Evolutionary conservation across 139 green algal genomes (phyloP), one percentile per base, ranked within the genome.

Genomic region (Chlamydomonas asymmetrica): DNA sequence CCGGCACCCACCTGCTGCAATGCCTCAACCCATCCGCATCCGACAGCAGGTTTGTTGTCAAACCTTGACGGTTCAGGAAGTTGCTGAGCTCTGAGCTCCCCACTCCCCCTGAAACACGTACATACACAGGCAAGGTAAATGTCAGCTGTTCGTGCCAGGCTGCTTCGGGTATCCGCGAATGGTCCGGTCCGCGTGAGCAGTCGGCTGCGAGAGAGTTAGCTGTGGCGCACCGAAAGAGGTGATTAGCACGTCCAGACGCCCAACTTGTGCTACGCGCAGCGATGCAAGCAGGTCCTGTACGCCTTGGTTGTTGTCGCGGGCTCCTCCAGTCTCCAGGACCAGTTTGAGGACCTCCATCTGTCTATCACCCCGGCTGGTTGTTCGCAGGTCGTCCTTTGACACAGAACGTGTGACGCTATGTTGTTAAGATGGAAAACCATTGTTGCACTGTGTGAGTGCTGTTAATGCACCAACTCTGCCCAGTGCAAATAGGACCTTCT

Each of bases 21-120:
- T 89, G 84, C 9, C 81, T 45, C 3, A 87, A 40, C 41, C 62
- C 75, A 59, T 90, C 85, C 8, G 78, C 35, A 40, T 90, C 85
- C 8, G 67, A 75, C 1, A 86, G 79, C 29, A 90, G 79, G 76
- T 90, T 90, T 52, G 78, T 86, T 9, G 74, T 71, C 9, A 84
- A 50, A 48, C 85, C 85, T 56, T 78, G 41, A 23, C 52, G 64
- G 34, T 84, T 86, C 0, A 90, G 69, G 64, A 88, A 86, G 69
- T 84, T 84, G 64, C 50, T 73, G 23, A 90, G 67, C 18, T 86
- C 52, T 0, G 78, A 86, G 52, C 71, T 84, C 49, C 85, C 85
- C 1, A 85, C 82, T 18, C 81, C 85, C 22, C 85, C 85, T 88
- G 45, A 52, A 52, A 25, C 45, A 52, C 13, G 13, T 52, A 16